Conservation (phyloP, 2,329 filamentous ascomycete species). For the Nigrospora oryzae region DNA sequence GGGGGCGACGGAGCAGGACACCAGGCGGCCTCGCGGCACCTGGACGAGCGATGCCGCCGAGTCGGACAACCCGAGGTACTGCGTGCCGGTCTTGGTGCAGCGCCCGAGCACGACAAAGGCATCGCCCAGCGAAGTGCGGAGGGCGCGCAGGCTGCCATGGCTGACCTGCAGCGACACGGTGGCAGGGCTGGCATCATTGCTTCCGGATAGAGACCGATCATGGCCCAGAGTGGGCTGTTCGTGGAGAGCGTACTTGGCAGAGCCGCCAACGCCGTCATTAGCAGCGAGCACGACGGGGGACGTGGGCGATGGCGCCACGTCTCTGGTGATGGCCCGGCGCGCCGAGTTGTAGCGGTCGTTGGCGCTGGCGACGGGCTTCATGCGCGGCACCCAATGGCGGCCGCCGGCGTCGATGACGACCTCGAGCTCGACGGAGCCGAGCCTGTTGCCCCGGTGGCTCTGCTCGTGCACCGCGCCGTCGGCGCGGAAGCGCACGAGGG, state of each 20-base stretch:
- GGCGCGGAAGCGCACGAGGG: constrained; percentile 5
- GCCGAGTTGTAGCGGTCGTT: constrained; percentile 11
- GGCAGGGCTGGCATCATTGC: background rate
- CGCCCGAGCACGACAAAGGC: background rate
- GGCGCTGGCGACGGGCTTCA: constrained; percentile 1
- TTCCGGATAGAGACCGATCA: background rate
- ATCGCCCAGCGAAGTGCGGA: background rate
- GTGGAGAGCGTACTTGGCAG: background rate
- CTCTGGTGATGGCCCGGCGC: background rate
- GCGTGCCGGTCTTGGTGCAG: background rate
- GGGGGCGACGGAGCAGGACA: background rate
- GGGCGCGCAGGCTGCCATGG: background rate
- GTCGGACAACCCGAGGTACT: background rate
- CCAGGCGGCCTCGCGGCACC: background rate
- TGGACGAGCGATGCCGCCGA: background rate
- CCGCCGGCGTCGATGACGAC: constrained; percentile 5
- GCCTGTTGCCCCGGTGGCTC: background rate
- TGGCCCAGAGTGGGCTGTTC: background rate
- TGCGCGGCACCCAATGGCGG: constrained; percentile 3
- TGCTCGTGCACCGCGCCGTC: background rate
- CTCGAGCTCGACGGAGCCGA: constrained; percentile 9
- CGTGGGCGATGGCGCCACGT: background rate
- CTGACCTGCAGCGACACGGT: background rate
- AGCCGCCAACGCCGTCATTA: background rate
- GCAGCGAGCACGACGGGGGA: background rate